Percentiles rank a stretch among this genome's conserved stretches.
phyloP scores from a whole-genome alignment of 164 flowering plant species.

The Berberis thunbergii region DNA sequence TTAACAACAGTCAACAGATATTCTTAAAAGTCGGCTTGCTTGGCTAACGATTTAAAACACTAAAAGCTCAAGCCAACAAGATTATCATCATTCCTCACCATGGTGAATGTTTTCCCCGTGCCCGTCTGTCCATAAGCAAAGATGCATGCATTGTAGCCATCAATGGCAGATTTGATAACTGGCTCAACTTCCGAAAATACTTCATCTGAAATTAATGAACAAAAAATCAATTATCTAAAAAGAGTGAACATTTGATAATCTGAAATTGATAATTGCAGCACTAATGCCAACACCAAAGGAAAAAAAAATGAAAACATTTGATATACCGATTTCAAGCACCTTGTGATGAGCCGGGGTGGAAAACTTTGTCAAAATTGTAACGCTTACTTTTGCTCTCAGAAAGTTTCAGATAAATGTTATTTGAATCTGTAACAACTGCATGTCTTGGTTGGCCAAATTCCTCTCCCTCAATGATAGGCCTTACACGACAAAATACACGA shows the following conservation, averaged over 20 bases:
- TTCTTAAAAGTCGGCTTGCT: too few relatives aligned
- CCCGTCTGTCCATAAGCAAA: constrained; percentile 94
- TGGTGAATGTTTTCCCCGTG: constrained; percentile 85
- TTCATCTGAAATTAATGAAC: constrained; percentile 37
- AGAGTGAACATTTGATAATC: too few relatives aligned
- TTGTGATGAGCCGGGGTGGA: too few relatives aligned
- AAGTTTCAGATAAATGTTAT: constrained; percentile 51
- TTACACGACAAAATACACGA: constrained; percentile 69
- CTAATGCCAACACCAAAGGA: not conserved
- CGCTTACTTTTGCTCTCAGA: constrained; percentile 25
- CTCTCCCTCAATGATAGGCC: constrained; percentile 44
- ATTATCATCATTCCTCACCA: constrained; percentile 39
- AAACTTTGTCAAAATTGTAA: too few relatives aligned
- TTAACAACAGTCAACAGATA: too few relatives aligned
- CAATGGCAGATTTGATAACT: constrained; percentile 72
- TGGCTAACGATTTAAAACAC: not conserved
- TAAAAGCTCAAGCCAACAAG: not conserved
- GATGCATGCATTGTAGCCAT: constrained; percentile 74
- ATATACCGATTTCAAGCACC: too few relatives aligned
- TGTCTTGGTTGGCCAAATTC: constrained; percentile 39
- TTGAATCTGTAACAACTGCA: constrained; percentile 37
- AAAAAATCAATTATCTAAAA: not conserved
- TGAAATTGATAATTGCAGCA: too few relatives aligned
- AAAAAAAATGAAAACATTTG: not conserved
- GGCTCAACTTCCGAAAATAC: constrained; percentile 70